Base-by-base conservation (phyloP, 2,329 filamentous ascomycete genomes). In the Trichoderma cornu-damae region DNA sequence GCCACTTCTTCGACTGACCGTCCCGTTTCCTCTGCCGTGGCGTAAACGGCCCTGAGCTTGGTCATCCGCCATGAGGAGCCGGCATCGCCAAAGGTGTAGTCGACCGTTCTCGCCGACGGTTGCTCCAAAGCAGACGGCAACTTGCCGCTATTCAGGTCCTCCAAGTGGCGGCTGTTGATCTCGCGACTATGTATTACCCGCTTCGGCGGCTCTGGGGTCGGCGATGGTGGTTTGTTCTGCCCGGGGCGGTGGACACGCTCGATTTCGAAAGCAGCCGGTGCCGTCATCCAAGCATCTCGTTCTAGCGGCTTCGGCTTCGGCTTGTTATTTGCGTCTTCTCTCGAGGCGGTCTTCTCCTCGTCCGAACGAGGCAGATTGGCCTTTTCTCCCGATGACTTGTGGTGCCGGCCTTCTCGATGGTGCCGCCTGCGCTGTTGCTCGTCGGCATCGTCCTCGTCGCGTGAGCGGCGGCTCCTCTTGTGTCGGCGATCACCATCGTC, bases 61-160 rank as follows among this genome's bases (percentile, higher is more conserved):
- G 88, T 96, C 92, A 99, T 96, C 49, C 95, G 86, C 94, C 95
- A 99, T 65, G 90, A 84, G 12, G 92, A 93, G 0, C 94, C 93
- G 6, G 83, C 75, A 69, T 99, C 94, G 16, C 95, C 94, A 71
- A 99, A 95, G 0, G 77, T 89, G 68, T 97, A 99, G 58, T 83
- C 78, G 7, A 95, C 83, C 0, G 60, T 66, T 24, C 68, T 63
- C 57, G 88, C 81, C 53, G 84, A 77, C 43, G 83, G 73, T 6
- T 26, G 35, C 35, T 48, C 24, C 2, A 18, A 12, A 6, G 8
- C 20, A 2, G 34, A 5, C 0, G 57, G 12, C 24, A 22, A 35
- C 1, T 63, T 84, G 2, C 82, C 80, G 11, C 81, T 78, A 34
- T 84, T 80, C 8, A 88, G 65, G 16, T 82, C 79, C 37, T 83